phyloP scores from a whole-genome alignment of 768 basidiomycete genomes.

The Russula brevipes region DNA sequence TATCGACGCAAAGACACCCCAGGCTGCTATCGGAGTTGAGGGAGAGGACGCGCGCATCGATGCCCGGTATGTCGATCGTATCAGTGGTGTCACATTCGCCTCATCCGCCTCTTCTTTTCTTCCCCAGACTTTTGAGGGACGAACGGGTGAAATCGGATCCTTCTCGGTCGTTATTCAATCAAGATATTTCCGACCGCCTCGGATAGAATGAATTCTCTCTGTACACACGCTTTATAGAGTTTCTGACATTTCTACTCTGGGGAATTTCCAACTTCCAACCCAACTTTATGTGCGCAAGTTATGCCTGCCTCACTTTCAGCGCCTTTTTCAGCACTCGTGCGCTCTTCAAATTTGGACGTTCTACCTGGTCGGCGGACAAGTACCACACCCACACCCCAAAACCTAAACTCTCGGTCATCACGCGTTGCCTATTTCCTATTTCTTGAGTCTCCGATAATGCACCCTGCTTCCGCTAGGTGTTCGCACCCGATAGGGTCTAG shows the following conservation, averaged over 20 bases:
- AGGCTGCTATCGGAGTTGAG: slow-evolving; percentile 80
- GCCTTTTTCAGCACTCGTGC: too few relatives aligned
- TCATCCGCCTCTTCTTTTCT: background rate
- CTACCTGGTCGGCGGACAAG: too few relatives aligned
- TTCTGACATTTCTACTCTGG: background rate
- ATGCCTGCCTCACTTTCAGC: too few relatives aligned
- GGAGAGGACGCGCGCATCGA: slow-evolving; percentile 89
- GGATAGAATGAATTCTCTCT: slow-evolving; percentile 27
- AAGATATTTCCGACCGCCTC: slow-evolving; percentile 44
- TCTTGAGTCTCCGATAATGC: too few relatives aligned
- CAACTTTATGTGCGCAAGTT: too few relatives aligned
- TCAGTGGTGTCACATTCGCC: background rate
- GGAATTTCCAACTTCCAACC: background rate
- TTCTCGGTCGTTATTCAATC: slow-evolving; percentile 44
- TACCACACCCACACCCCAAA: too few relatives aligned
- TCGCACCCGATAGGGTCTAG: too few relatives aligned
- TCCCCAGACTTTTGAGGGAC: slow-evolving; percentile 78
- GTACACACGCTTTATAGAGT: too few relatives aligned
- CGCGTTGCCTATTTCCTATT: too few relatives aligned
- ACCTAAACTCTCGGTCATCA: too few relatives aligned
- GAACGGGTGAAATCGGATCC: slow-evolving; percentile 61
- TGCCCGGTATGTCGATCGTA: slow-evolving; percentile 53
- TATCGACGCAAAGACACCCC: slow-evolving; percentile 86
- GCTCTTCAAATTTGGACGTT: too few relatives aligned
- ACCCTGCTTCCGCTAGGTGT: too few relatives aligned